Conservation (phyloP, 2,329 filamentous ascomycete species). For the Epichloe bromicola region DNA sequence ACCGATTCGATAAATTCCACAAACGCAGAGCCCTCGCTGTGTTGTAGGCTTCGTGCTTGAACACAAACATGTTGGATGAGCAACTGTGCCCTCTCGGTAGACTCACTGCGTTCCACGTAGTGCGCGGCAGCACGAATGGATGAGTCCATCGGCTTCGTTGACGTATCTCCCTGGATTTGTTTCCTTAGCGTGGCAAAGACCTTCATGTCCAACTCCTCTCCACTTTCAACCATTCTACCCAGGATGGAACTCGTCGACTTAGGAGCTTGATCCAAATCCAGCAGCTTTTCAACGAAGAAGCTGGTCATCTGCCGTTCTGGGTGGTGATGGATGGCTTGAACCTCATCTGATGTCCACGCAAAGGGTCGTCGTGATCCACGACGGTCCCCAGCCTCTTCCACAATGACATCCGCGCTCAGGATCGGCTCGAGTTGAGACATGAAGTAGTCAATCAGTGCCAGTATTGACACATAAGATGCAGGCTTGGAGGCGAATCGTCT, state of each 20-base stretch:
- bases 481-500: conserved; percentile 37
- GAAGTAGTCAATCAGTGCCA: conserved; percentile 35
- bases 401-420: conserved; percentile 21
- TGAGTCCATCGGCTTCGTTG: conserved; percentile 32
- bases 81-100: conserved; percentile 19
- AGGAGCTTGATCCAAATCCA: conserved; percentile 46
- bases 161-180: conserved; percentile 35
- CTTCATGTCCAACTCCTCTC: conserved; percentile 34
- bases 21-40: conserved; percentile 35
- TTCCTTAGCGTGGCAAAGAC: conserved; percentile 40
- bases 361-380: conserved; percentile 23
- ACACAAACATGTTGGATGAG: conserved; percentile 30
- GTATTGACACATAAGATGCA: conserved; percentile 39
- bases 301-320: conserved; percentile 22
- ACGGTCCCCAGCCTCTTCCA: conserved; percentile 27
- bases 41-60: conserved; percentile 32
- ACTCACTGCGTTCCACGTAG: conserved; percentile 35
- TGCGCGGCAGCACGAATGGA: conserved; percentile 44
- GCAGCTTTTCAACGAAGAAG: conserved; percentile 53
- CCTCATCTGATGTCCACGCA: conserved; percentile 33
- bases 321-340: conserved; percentile 30
- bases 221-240: conserved; percentile 38
- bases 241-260: conserved; percentile 43
- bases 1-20: conserved; percentile 28
- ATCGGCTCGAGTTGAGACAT: conserved; percentile 29